Evolutionary conservation across 2,329 filamentous ascomycete genomes (phyloP).

Genomic region (Talaromyces sp.): DNA sequence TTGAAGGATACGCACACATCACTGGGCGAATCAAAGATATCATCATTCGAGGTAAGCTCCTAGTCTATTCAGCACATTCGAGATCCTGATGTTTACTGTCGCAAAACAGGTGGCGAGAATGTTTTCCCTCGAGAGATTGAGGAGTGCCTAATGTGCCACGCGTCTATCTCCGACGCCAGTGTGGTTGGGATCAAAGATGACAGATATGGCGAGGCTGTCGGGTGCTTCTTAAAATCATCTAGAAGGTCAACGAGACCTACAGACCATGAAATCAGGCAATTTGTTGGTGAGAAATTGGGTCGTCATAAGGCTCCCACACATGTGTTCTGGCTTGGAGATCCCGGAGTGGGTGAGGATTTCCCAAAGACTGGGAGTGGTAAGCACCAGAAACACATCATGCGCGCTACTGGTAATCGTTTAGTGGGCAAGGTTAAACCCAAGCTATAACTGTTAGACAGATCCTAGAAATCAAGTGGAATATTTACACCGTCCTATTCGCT

Average conservation of each 20-base stretch:
- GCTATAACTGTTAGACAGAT: too few species aligned
- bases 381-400: background rate
- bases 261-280: too few species aligned
- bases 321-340: conserved; percentile 64
- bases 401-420: background rate
- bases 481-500: too few species aligned
- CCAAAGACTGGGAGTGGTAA: background rate
- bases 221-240: too few species aligned
- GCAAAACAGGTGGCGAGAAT: conserved; percentile 63
- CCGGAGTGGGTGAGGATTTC: background rate
- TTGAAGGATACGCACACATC: conserved; percentile 63
- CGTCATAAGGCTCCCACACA: conserved; percentile 58
- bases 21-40: conserved; percentile 73
- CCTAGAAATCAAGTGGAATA: too few species aligned
- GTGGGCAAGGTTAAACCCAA: background rate
- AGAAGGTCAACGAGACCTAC: too few species aligned
- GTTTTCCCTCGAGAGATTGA: conserved; percentile 67
- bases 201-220: conserved; percentile 30
- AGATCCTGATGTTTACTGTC: too few species aligned
- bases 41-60: conserved; percentile 66
- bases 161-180: conserved; percentile 55
- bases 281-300: conserved; percentile 69
- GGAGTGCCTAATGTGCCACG: conserved; percentile 59
- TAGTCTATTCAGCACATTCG: too few species aligned
- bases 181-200: conserved; percentile 53